Base-by-base conservation (phyloP, 1,139 yeast genomes). In the Suhomyces terraborum region DNA sequence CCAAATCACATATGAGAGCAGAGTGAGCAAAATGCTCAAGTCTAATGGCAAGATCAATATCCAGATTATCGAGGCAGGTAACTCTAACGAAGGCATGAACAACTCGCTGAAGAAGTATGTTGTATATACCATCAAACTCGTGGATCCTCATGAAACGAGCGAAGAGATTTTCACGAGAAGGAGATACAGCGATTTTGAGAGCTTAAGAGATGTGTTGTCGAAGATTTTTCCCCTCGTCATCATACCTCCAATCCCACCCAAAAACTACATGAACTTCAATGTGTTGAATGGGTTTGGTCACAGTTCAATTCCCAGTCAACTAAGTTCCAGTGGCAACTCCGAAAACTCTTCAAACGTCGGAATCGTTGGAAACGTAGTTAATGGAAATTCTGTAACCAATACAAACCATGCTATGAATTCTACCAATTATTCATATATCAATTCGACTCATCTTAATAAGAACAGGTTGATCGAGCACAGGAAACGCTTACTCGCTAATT, bases 241-340 rank as follows among this genome's bases (percentile, higher is more conserved):
- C 5, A 79, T 93, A 5, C 98, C 98, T 1, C 96, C 98, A 0
- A 88, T 94, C 26, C 98, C 98, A 0, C 96, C 91, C 49, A 93
- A 93, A 62, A 96, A 93, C 46, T 73, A 71, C 49, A 56, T 69
- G 34, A 66, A 66, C 36, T 62, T 72, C 34, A 61, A 63, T 6
- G 53, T 66, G 33, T 56, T 72, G 38, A 69, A 68, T 45, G 72
- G 69, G 1, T 48, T 70, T 17, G 58, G 59, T 3, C 35, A 36
- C 20, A 8, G 25, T 2, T 8, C 34, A 6, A 23, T 23, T 13
- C 45, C 34, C 8, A 19, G 26, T 5, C 43, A 37, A 12, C 35
- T 38, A 14, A 33, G 43, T n/a, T 29, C 20, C 2, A 32, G 42
- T 5, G 25, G 40, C 10, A 27, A 39, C 8, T 28, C 42, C 17